Evolutionary conservation across 768 basidiomycete genomes (phyloP).

Genomic region (Porphyrellus cyaneotinctus): DNA sequence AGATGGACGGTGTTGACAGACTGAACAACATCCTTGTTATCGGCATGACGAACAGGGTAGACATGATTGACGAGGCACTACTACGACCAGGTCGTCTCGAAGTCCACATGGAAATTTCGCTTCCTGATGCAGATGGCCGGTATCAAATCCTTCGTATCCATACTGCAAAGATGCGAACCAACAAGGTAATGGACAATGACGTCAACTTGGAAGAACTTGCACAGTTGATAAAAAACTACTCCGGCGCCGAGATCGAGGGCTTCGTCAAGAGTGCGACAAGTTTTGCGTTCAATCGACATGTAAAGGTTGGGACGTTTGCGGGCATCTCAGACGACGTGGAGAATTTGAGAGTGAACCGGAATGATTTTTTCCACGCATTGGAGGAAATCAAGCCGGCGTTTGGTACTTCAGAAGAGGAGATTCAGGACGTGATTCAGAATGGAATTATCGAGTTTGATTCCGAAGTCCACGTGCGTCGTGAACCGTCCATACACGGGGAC

Average conservation of each 20-base stretch:
- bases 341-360: slow-evolving; percentile 79
- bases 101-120: slow-evolving; percentile 98
- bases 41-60: slow-evolving; percentile 97
- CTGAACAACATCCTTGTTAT: slow-evolving; percentile 99
- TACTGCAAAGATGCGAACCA: slow-evolving; percentile 89
- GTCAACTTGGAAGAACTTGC: slow-evolving; percentile 85
- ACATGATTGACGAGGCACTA: slow-evolving; percentile 99
- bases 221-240: slow-evolving; percentile 89
- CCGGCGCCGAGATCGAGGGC: slow-evolving; percentile 93
- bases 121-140: slow-evolving; percentile 92
- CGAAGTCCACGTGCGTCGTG: slow-evolving; percentile 59
- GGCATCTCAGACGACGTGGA: slow-evolving; percentile 96
- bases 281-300: slow-evolving; percentile 97
- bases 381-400: slow-evolving; percentile 96
- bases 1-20: slow-evolving; percentile 99
- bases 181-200: slow-evolving; percentile 83
- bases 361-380: slow-evolving; percentile 86
- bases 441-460: slow-evolving; percentile 89
- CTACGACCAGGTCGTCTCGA: slow-evolving; percentile 97
- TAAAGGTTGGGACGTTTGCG: slow-evolving; percentile 96
- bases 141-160: slow-evolving; percentile 94
- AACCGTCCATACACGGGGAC: not conserved
- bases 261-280: slow-evolving; percentile 97
- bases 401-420: slow-evolving; percentile 96
- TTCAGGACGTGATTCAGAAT: slow-evolving; percentile 89